Evolutionary conservation across 169 alveolate genomes (phyloP).

Genomic region (Plasmodium reichenowi): DNA sequence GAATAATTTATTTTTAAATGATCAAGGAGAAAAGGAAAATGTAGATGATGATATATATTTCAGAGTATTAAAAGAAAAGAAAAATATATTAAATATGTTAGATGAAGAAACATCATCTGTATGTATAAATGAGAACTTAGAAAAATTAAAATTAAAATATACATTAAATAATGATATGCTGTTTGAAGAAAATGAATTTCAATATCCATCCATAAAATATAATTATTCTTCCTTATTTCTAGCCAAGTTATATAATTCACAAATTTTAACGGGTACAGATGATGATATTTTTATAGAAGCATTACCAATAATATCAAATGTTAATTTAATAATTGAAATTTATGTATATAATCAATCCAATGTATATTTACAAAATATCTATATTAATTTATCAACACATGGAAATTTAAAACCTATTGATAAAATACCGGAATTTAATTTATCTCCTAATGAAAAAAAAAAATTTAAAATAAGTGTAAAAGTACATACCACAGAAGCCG

Average conservation of each 20-base stretch:
- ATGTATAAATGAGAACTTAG: slow-evolving; percentile 36
- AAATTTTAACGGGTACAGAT: slow-evolving; percentile 89
- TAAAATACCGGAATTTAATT: slow-evolving; percentile 88
- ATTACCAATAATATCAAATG: slow-evolving; percentile 89
- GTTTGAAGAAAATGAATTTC: slow-evolving; percentile 66
- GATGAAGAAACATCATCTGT: slow-evolving; percentile 7
- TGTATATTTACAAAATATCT: slow-evolving; percentile 93
- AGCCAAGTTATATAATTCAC: slow-evolving; percentile 51
- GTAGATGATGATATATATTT: slow-evolving; percentile 56
- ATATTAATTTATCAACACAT: slow-evolving; percentile 91
- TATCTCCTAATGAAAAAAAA: slow-evolving; percentile 86
- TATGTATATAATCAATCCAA: slow-evolving; percentile 90
- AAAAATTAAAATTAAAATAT: slow-evolving; percentile 47
- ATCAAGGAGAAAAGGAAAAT: slow-evolving; percentile 18
- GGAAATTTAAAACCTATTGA: slow-evolving; percentile 88
- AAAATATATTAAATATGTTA: slow-evolving; percentile 34
- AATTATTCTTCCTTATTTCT: slow-evolving; percentile 46
- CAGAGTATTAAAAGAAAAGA: slow-evolving; percentile 56
- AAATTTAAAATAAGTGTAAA: slow-evolving; percentile 87
- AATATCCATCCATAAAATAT: slow-evolving; percentile 23
- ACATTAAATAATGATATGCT: slow-evolving; percentile 57
- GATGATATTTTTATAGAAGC: slow-evolving; percentile 97
- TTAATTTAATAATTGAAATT: slow-evolving; percentile 91
- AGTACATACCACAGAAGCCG: slow-evolving; percentile 90
- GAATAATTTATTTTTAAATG: not conserved